Evolutionary conservation across 2,329 filamentous ascomycete species (phyloP).

Genomic region (Arthrobotrys sinensis): DNA sequence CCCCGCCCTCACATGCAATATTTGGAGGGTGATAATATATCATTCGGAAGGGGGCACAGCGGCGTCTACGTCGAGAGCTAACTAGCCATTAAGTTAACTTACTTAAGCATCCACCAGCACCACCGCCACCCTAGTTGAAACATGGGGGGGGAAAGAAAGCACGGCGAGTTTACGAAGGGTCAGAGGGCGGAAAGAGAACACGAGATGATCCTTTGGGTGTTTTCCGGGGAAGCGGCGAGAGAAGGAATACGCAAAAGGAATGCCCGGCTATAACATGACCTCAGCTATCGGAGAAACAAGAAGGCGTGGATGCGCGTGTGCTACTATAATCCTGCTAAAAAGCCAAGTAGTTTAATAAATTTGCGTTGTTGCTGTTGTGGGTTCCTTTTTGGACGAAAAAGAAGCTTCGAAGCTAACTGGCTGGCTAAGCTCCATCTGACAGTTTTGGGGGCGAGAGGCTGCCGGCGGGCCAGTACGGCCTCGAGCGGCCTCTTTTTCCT

Average conservation of each 20-base stretch:
- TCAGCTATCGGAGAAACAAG: conserved; percentile 26
- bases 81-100: conserved; percentile 2
- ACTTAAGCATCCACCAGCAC: conserved; percentile 26
- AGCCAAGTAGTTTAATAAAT: conserved; percentile 2
- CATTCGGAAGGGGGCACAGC: conserved; percentile 16
- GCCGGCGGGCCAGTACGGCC: conserved; percentile 37
- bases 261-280: conserved; percentile 11
- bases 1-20: conserved; percentile 49
- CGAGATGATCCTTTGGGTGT: conserved; percentile 36
- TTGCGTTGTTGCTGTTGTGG: conserved; percentile 60
- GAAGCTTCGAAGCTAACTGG: conserved; percentile 26
- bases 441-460: conserved; percentile 3
- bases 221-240: conserved; percentile 6
- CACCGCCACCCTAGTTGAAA: conserved; percentile 21
- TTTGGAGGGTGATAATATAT: conserved; percentile 36
- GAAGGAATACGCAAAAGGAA: conserved; percentile 18
- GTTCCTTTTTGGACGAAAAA: conserved; percentile 45
- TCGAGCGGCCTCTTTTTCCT: conserved; percentile 37
- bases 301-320: conserved; percentile 26
- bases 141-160: not conserved
- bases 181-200: conserved; percentile 21
- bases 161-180: conserved; percentile 45
- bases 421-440: conserved; percentile 15
- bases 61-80: conserved; percentile 7
- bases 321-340: conserved; percentile 5